These are phyloP conservation scores for Nicotiana undulata DNA, from an alignment of 257 asterid species.

Conservation along the genomic window DNA sequence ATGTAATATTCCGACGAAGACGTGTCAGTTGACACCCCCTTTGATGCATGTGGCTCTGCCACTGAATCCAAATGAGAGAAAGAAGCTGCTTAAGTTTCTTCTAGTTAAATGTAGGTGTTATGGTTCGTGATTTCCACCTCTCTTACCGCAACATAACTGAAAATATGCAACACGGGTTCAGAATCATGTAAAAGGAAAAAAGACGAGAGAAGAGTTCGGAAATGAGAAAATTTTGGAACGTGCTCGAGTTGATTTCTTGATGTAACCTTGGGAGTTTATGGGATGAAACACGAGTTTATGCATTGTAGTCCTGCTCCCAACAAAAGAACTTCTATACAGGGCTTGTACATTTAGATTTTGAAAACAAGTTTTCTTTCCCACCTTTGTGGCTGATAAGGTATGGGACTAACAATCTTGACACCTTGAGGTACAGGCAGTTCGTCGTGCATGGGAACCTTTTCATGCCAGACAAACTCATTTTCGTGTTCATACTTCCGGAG, in stretches of 20 bases:
- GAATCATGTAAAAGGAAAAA: neutral
- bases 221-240: no score
- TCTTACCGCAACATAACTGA: neutral
- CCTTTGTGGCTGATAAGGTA: constrained; percentile 36
- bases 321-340: neutral
- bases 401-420: constrained; percentile 34
- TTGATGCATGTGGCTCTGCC: no score
- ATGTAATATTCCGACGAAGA: no score
- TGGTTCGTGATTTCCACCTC: neutral
- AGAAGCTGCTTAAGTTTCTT: neutral
- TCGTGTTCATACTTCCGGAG: constrained; percentile 51
- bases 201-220: no score
- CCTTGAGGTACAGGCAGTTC: constrained; percentile 38
- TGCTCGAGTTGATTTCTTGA: no score
- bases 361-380: constrained; percentile 31
- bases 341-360: constrained; percentile 6
- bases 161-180: neutral
- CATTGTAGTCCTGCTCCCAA: neutral
- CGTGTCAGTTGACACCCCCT: no score
- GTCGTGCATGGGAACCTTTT: constrained; percentile 26
- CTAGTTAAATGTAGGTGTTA: neutral
- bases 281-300: no score
- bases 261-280: no score
- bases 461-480: constrained; percentile 53
- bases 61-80: no score